phyloP scores from a whole-genome alignment of 331 rosid species.

The Quercus tomentella region DNA sequence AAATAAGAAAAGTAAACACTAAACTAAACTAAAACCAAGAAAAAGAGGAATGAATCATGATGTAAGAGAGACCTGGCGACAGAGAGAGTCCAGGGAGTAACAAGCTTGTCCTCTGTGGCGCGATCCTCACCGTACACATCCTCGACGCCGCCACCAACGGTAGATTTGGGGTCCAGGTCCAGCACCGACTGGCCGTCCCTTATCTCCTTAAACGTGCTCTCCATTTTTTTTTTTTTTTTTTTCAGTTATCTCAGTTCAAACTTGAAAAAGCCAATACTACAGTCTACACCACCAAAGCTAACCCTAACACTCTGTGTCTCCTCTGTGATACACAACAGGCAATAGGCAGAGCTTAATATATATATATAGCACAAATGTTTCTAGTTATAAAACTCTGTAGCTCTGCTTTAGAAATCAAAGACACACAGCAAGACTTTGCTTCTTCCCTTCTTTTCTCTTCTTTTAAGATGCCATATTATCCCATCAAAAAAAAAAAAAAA shows the following conservation, averaged over 20 bases:
- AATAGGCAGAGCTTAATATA: not conserved
- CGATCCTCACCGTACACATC: constrained; percentile 87
- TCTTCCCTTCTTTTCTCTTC: not conserved
- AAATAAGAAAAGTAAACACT: not conserved
- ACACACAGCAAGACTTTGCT: not conserved
- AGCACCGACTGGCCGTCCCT: constrained; percentile 64
- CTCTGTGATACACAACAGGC: not conserved
- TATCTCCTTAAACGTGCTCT: constrained; percentile 50
- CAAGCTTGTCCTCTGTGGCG: constrained; percentile 84
- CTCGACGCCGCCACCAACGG: constrained; percentile 78
- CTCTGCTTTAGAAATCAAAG: not conserved
- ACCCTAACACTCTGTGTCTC: not conserved
- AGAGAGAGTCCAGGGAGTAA: constrained; percentile 92
- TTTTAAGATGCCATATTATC: not conserved
- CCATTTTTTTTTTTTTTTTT: constrained; percentile 35
- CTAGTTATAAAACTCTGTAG: not conserved
- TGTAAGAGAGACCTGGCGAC: constrained; percentile 67
- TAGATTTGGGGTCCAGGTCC: constrained; percentile 70
- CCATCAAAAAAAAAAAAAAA: too few relatives aligned
- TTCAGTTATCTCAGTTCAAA: too few relatives aligned
- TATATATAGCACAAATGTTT: not conserved
- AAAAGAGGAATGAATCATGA: not conserved
- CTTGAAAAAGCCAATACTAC: too few relatives aligned
- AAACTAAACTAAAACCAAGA: not conserved
- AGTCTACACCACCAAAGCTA: not conserved